Percentiles rank a stretch among this genome's conserved stretches.
phyloP scores from a whole-genome alignment of 139 green algal genomes.

The Micractinium conductrix region DNA sequence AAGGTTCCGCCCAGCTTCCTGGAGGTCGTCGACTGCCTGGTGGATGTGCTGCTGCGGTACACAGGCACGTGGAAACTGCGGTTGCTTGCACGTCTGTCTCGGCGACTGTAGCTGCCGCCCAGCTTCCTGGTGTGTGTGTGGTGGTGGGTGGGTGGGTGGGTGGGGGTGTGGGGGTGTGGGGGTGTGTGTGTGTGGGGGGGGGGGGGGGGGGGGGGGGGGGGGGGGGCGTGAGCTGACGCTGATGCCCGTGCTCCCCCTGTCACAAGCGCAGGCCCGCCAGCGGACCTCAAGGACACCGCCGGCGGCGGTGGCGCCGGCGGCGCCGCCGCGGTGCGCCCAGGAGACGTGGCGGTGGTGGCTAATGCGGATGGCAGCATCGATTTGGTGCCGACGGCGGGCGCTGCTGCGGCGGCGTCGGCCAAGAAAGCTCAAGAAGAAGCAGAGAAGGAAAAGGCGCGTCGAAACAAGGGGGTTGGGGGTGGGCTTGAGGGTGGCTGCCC shows the following conservation, averaged over 20 bases:
- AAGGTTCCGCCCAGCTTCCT: conserved; percentile 77
- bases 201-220: no score
- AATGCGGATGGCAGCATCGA: neutral
- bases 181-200: no score
- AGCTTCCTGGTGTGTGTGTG: no score
- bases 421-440: conserved; percentile 10
- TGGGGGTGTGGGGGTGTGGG: no score
- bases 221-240: no score
- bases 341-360: neutral
- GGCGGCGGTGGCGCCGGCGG: neutral
- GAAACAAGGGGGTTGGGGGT: neutral
- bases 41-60: conserved; percentile 79
- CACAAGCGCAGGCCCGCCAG: no score
- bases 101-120: no score
- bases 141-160: no score
- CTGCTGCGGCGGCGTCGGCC: neutral
- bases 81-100: no score
- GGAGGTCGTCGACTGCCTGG: conserved; percentile 83
- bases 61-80: no score
- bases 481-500: neutral
- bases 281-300: no score
- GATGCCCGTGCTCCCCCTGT: no score
- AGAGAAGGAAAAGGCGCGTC: conserved; percentile 1
- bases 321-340: neutral
- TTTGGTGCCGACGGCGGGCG: neutral